phyloP scores from a whole-genome alignment of 306 rosid genomes.

The Prunus campanulata region DNA sequence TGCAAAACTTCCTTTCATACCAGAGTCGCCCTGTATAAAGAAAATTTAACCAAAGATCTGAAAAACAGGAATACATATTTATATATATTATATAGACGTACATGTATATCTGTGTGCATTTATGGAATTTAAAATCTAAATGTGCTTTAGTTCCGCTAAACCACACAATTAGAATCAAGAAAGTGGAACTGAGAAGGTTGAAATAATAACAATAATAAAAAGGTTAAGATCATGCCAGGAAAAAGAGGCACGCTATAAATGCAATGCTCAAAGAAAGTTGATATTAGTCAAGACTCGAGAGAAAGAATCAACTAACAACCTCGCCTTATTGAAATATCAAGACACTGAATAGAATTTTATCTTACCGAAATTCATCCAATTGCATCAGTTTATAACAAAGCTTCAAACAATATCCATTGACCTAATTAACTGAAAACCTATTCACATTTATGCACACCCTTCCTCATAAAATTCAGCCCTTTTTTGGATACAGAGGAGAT shows the following conservation, averaged over 20 bases:
- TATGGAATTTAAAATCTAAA: background rate
- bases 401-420: background rate
- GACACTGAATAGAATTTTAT: background rate
- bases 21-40: slow-evolving; percentile 58
- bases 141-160: background rate
- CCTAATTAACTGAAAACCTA: background rate
- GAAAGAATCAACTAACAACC: background rate
- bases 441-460: background rate
- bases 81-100: background rate
- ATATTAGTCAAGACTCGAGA: background rate
- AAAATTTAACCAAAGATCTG: slow-evolving; percentile 13
- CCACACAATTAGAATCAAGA: background rate
- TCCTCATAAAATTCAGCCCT: background rate
- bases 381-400: background rate
- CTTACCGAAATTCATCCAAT: background rate
- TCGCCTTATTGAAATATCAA: background rate
- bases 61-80: background rate
- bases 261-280: background rate
- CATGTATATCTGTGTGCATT: background rate
- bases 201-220: background rate
- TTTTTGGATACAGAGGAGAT: background rate
- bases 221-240: background rate
- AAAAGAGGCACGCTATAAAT: background rate
- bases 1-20: slow-evolving; percentile 89
- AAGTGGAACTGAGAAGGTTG: background rate